Conservation (phyloP, 306 rosid species). For the Cucurbita argyrosperma region DNA sequence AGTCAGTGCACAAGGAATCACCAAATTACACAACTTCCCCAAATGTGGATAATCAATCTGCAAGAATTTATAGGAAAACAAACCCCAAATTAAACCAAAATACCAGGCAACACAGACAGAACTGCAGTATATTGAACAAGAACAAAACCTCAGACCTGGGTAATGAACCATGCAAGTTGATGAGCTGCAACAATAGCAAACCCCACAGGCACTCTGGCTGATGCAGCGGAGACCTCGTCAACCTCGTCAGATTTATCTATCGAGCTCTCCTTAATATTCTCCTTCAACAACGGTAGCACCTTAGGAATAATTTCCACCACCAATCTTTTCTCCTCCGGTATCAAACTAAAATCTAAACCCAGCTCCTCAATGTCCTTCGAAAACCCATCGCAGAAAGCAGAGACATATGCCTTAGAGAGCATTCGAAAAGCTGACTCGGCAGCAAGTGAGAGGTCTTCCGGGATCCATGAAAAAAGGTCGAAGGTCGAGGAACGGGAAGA, state of each 20-base stretch:
- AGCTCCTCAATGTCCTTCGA: constrained; percentile 20
- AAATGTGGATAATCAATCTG: constrained; percentile 70
- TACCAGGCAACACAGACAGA: neutral
- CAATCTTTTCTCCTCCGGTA: constrained; percentile 38
- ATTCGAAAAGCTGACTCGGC: constrained; percentile 32
- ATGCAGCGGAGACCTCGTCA: constrained; percentile 65
- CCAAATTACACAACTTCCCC: constrained; percentile 53
- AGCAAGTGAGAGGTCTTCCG: constrained; percentile 26
- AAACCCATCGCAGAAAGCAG: constrained; percentile 14
- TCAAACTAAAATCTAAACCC: constrained; percentile 24
- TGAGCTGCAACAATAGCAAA: constrained; percentile 58
- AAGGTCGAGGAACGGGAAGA: constrained; percentile 33
- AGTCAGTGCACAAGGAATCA: constrained; percentile 80
- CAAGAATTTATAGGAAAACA: constrained; percentile 3
- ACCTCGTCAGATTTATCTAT: constrained; percentile 45
- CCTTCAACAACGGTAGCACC: constrained; percentile 49
- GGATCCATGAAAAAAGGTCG: constrained; percentile 65
- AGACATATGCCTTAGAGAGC: constrained; percentile 29
- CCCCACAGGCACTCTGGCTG: constrained; percentile 62
- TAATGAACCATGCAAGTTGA: constrained; percentile 81
- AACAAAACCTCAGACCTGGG: constrained; percentile 39
- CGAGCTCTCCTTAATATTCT: constrained; percentile 57
- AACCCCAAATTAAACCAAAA: neutral
- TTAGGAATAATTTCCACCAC: constrained; percentile 47
- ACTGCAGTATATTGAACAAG: neutral